Percentiles rank a stretch among this genome's conserved stretches.
Evolutionary conservation across 2,329 filamentous ascomycete species (phyloP).

Genomic region (Colletotrichum sansevieriae): DNA sequence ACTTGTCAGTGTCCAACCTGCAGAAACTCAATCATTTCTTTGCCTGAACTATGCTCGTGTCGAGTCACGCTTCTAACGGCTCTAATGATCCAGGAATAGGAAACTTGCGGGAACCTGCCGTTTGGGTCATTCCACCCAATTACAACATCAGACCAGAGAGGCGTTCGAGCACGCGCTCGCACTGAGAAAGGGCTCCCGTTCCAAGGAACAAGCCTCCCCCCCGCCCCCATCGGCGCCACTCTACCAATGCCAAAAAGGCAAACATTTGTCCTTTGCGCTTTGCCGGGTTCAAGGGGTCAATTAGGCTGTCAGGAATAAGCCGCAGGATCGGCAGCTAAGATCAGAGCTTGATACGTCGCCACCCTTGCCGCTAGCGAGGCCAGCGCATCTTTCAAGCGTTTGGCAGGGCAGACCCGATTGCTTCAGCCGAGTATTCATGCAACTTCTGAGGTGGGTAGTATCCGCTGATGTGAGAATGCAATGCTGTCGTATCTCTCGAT

Average conservation of each 20-base stretch:
- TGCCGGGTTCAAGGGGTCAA: not conserved
- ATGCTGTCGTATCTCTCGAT: not conserved
- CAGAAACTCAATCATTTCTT: conserved; percentile 1
- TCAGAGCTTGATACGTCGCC: conserved; percentile 32
- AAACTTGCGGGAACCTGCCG: conserved; percentile 14
- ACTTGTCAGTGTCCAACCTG: conserved; percentile 3
- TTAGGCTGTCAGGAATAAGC: conserved; percentile 14
- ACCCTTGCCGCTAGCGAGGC: conserved; percentile 18
- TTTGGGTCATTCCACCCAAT: not conserved
- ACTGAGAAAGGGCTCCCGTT: not conserved
- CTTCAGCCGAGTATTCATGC: not conserved
- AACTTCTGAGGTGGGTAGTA: not conserved
- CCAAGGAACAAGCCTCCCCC: not conserved
- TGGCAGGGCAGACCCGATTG: not conserved
- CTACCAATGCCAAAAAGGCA: conserved; percentile 1
- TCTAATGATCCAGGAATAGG: conserved; percentile 14
- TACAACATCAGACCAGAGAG: conserved; percentile 28
- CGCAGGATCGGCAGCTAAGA: conserved; percentile 28
- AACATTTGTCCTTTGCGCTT: not conserved
- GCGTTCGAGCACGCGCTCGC: conserved; percentile 28
- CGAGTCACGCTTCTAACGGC: conserved; percentile 21
- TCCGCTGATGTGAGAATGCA: conserved; percentile 21
- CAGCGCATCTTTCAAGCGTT: conserved; percentile 2
- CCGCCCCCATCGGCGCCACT: not conserved
- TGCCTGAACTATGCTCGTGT: conserved; percentile 4